These are phyloP conservation scores for Aspergillus melleus DNA, from an alignment of 2,329 filamentous ascomycete species.

Conservation along the genomic window DNA sequence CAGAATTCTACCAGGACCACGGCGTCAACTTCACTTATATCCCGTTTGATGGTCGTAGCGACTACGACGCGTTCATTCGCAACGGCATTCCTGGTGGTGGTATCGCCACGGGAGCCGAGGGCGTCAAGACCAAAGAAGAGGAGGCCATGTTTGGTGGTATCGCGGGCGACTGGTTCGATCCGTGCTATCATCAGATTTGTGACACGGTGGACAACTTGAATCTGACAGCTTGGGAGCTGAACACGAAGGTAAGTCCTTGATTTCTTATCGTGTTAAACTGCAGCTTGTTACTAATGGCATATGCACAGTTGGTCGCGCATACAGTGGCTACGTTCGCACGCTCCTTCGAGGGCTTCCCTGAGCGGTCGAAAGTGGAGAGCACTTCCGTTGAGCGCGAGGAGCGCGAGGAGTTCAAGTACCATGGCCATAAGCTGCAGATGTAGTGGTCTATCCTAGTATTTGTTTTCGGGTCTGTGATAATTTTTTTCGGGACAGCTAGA, in stretches of 20 bases:
- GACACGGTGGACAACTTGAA: constrained; percentile 57
- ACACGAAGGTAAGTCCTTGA: constrained; percentile 45
- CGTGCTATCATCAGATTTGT: constrained; percentile 56
- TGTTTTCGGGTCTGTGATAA: not conserved
- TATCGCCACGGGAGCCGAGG: constrained; percentile 75
- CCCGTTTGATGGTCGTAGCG: constrained; percentile 74
- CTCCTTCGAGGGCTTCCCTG: constrained; percentile 66
- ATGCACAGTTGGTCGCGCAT: constrained; percentile 59
- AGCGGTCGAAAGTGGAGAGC: constrained; percentile 40
- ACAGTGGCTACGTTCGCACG: constrained; percentile 69
- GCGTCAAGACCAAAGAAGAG: constrained; percentile 69
- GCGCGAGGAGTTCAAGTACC: constrained; percentile 16
- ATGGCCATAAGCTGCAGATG: constrained; percentile 15
- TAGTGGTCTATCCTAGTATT: constrained; percentile 3
- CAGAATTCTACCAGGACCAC: constrained; percentile 63
- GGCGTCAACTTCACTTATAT: constrained; percentile 70
- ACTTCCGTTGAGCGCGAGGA: constrained; percentile 7
- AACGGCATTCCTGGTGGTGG: constrained; percentile 72
- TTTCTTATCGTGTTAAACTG: not conserved
- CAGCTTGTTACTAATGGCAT: not conserved
- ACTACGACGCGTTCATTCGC: constrained; percentile 75
- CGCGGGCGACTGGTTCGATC: constrained; percentile 57
- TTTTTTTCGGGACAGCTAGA: not conserved
- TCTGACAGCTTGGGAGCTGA: constrained; percentile 54
- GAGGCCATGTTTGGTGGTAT: constrained; percentile 66